A percentile compares a stretch with the other conserved stretches of the same genome.
Evolutionary conservation across 495 filamentous ascomycete species (phyloP).

Genomic region (Astrothelium macrocarpum): DNA sequence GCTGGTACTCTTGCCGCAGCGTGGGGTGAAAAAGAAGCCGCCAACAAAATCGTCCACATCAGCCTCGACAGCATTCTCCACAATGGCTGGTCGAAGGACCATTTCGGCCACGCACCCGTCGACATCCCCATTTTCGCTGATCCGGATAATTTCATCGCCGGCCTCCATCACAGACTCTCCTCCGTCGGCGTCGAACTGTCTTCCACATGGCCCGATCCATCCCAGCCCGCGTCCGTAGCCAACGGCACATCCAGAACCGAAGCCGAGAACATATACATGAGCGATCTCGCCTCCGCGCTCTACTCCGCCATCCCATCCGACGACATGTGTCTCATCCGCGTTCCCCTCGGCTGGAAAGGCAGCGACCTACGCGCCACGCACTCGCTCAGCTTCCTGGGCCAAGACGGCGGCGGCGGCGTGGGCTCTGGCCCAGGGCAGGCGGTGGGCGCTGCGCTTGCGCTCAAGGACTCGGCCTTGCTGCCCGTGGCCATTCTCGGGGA

Average conservation of each 20-base stretch:
- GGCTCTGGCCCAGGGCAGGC: slow-evolving; percentile 20
- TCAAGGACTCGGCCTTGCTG: slow-evolving; percentile 11
- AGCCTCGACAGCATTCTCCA: slow-evolving; percentile 18
- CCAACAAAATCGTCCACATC: slow-evolving; percentile 14
- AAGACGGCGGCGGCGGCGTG: slow-evolving; percentile 20
- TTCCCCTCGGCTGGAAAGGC: slow-evolving; percentile 19
- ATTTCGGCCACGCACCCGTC: slow-evolving; percentile 17
- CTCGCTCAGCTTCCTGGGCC: slow-evolving; percentile 19
- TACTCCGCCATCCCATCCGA: slow-evolving; percentile 15
- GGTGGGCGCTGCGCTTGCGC: slow-evolving; percentile 19
- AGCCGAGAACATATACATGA: slow-evolving; percentile 11
- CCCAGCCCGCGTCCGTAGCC: not conserved
- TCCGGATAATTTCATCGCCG: slow-evolving; percentile 11
- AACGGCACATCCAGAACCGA: not conserved
- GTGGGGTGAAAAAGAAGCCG: slow-evolving; percentile 10
- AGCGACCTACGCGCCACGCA: slow-evolving; percentile 13
- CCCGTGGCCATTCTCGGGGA: slow-evolving; percentile 21
- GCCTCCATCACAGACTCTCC: slow-evolving; percentile 5
- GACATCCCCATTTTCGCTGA: slow-evolving; percentile 17
- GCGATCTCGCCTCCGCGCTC: slow-evolving; percentile 11
- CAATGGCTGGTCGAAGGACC: slow-evolving; percentile 26
- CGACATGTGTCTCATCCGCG: slow-evolving; percentile 18
- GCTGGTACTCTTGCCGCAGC: slow-evolving; percentile 17
- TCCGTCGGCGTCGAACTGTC: not conserved
- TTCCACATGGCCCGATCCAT: not conserved